Evolutionary conservation across 306 rosid genomes (phyloP).

Genomic region (Dryas octopetala): DNA sequence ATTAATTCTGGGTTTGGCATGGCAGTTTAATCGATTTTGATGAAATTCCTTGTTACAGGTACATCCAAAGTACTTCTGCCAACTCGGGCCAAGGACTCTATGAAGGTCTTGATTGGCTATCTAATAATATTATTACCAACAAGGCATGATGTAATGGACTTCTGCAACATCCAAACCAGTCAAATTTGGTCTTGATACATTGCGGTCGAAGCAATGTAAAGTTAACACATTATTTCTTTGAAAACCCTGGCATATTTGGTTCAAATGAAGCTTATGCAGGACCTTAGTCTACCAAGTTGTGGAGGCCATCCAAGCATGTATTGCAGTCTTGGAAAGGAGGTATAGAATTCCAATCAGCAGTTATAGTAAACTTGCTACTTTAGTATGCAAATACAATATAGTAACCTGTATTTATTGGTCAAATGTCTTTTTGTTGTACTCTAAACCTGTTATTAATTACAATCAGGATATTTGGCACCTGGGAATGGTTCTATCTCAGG

Average conservation of each 20-base stretch:
- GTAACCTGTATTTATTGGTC: neutral
- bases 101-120: conserved; percentile 48
- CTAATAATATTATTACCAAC: conserved; percentile 20
- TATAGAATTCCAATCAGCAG: neutral
- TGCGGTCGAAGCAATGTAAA: neutral
- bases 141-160: conserved; percentile 6
- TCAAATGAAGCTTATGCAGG: neutral
- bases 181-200: neutral
- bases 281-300: neutral
- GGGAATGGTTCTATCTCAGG: neutral
- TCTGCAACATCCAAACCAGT: neutral
- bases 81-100: conserved; percentile 46
- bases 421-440: neutral
- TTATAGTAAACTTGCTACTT: neutral
- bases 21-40: neutral
- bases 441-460: neutral
- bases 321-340: neutral
- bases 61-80: conserved; percentile 45
- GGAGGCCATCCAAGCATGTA: neutral
- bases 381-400: neutral
- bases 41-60: conserved; percentile 26
- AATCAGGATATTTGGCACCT: neutral
- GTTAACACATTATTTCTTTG: neutral
- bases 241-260: neutral
- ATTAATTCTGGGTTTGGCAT: neutral